Percentiles rank a stretch among this genome's conserved stretches.
Evolutionary conservation across 306 rosid genomes (phyloP).

Genomic region (Prunus kanzakura): DNA sequence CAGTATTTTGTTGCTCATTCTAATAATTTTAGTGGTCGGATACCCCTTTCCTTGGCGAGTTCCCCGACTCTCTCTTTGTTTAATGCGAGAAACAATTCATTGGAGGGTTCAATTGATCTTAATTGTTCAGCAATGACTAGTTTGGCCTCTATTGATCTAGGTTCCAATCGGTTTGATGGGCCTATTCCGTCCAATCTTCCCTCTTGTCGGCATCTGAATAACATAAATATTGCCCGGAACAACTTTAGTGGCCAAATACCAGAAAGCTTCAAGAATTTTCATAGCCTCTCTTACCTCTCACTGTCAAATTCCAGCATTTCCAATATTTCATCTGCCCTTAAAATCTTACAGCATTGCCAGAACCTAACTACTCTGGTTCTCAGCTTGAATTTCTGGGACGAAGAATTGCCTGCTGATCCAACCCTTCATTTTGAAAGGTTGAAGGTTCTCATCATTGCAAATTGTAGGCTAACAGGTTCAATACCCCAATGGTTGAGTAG

Average conservation of each 20-base stretch:
- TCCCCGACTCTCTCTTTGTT: constrained; percentile 28
- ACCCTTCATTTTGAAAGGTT: constrained; percentile 31
- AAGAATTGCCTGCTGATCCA: constrained; percentile 36
- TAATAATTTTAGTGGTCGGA: constrained; percentile 26
- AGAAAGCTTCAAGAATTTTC: constrained; percentile 38
- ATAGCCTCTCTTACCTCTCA: constrained; percentile 39
- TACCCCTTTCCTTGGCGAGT: constrained; percentile 40
- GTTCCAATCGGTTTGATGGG: constrained; percentile 42
- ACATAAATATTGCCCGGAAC: constrained; percentile 44
- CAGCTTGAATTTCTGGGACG: constrained; percentile 42
- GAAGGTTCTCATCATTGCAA: constrained; percentile 43
- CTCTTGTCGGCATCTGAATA: constrained; percentile 36
- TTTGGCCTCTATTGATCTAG: constrained; percentile 45
- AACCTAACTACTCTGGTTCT: constrained; percentile 52
- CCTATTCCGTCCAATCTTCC: constrained; percentile 41
- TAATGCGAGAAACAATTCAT: constrained; percentile 49
- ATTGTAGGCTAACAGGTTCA: constrained; percentile 43
- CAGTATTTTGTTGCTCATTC: constrained; percentile 35
- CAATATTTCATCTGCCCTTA: constrained; percentile 38
- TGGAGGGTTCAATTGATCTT: constrained; percentile 31
- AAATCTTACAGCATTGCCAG: constrained; percentile 35
- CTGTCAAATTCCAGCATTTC: constrained; percentile 35
- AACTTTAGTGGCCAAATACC: constrained; percentile 38
- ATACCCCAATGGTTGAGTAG: constrained; percentile 47
- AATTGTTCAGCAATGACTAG: constrained; percentile 41